Conservation (phyloP, 176 grass and related monocot genomes). For the Zoysia pacifica region DNA sequence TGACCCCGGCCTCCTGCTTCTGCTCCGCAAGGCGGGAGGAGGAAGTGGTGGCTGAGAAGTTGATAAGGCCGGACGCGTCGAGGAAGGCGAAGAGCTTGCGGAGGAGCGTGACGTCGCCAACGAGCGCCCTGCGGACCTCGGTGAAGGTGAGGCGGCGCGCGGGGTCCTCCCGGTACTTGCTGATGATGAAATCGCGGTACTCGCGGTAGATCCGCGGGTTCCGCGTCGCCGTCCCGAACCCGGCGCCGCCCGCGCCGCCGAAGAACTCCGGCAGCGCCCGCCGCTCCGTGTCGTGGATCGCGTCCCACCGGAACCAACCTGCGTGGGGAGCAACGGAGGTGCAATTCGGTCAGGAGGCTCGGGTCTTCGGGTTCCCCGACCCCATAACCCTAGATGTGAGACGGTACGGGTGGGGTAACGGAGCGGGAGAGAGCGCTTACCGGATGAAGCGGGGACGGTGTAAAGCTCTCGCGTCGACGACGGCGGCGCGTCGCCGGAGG, state of each 20-base stretch:
- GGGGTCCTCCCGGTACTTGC: conserved; percentile 80
- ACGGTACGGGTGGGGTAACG: not conserved
- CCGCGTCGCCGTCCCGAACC: conserved; percentile 62
- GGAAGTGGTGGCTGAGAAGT: conserved; percentile 53
- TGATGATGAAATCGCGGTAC: conserved; percentile 95
- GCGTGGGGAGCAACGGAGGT: not conserved
- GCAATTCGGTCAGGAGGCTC: conserved; percentile 22
- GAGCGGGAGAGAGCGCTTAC: not conserved
- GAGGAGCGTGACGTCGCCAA: conserved; percentile 72
- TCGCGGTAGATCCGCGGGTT: conserved; percentile 97
- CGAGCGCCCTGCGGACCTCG: conserved; percentile 74
- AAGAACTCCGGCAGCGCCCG: conserved; percentile 86
- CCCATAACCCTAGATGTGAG: conserved; percentile 44
- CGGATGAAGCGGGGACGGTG: conserved; percentile 65
- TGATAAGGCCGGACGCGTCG: conserved; percentile 68
- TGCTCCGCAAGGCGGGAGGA: not conserved
- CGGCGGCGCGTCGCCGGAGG: conserved; percentile 37
- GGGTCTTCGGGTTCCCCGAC: not conserved
- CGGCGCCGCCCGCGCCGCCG: conserved; percentile 63
- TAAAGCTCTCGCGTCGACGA: conserved; percentile 55
- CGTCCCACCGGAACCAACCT: conserved; percentile 98
- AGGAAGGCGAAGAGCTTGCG: conserved; percentile 75
- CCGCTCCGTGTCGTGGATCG: conserved; percentile 84
- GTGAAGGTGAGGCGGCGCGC: conserved; percentile 73
- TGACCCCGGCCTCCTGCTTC: conserved; percentile 45